Base-by-base conservation (phyloP, 371 early-diverging fungal genomes). In the Mortierella sp. region DNA sequence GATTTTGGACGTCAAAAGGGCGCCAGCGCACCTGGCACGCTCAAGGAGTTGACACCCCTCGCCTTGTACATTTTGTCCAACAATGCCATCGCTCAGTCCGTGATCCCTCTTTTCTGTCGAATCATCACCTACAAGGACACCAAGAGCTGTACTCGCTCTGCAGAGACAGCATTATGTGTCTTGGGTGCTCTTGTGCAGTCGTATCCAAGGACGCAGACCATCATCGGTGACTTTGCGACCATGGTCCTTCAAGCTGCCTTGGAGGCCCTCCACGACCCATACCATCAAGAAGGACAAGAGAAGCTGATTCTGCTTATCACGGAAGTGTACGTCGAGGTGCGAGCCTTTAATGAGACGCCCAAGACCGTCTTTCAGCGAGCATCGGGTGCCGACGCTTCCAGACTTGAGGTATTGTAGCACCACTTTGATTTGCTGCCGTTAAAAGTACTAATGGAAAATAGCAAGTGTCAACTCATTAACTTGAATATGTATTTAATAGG, bases 221-320 rank as follows among this genome's bases (percentile, higher is more conserved):
- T 90, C 21, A 73, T 82, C 24, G 71, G 70, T 0, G 51, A 21
- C 0, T 86, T 82, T 75, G 87, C 90, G 6, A 76, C 77, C 0
- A 75, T 80, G 71, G 80, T 90, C 7, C 80, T 91, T 14, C 76
- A 74, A 21, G 76, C 88, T 4, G 78, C 85, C 4, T 78, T 91
- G 75, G 86, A 90, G 79, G 91, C 90, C 0, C 80, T 92, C 46
- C 90, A 90, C 71, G 92, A 92, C 72, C 86, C 88, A 21, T 93
- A 93, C 75, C 91, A 91, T 60, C 87, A 83, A 68, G 91, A 90
- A 8, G 79, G 86, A 27, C 92, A 93, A 54, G 87, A 84, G 21
- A 91, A 89, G 60, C 38, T 86, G 41, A 79, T 91, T 12, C 72
- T 63, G 65, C 75, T 90, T 11, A 90, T 93, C 58, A 85, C 88